Evolutionary conservation across 2,329 filamentous ascomycete genomes (phyloP), one percentile per base, ranked within the genome.

Genomic region (Beauveria caledonica): DNA sequence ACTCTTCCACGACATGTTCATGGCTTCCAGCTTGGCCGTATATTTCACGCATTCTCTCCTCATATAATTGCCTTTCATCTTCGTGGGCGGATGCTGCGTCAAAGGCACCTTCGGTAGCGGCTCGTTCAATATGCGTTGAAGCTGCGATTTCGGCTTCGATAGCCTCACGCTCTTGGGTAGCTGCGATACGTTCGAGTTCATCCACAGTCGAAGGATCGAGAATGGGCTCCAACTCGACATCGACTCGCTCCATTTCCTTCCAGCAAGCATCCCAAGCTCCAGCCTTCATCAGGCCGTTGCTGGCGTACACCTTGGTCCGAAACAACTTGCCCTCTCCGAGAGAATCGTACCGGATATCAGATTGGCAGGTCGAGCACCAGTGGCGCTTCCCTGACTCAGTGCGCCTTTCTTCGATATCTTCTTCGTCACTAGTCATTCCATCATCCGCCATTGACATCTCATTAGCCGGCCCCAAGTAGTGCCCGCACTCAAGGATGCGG

Each of bases 211-310:
- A 73, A 0, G 82, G 72, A 19, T 85, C 82, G 11, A 92, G 80
- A 68, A 87, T 83, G 3, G 94, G 89, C 67, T 89, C 85, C 57
- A 99, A 84, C 73, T 97, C 93, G 1, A 96, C 90, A 69, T 99
- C 94, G 0, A 97, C 90, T n/a, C 93, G 84, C 75, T 99, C 94
- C 94, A 99, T 99, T 73, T 97, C 93, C 66, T 85, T 89, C 93
- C 93, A 99, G 62, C 90, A 93, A 2, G 92, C 92, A 5, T 85
- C 84, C 94, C 94, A 99, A 0, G 94, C 93, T 0, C 91, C 91
- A 5, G 90, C 87, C 62, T 86, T 85, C 90, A 99, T 96, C 52
- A 97, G 77, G 0, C 94, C 94, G 72, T 97, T 99, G 57, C 92
- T 93, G 1, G 94, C 94, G 69, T 93, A 99, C 1, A 97, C 87